Evolutionary conservation across 2,329 filamentous ascomycete genomes (phyloP), one percentile per base, ranked within the genome.

Genomic region (Myriosclerotinia curreyana): DNA sequence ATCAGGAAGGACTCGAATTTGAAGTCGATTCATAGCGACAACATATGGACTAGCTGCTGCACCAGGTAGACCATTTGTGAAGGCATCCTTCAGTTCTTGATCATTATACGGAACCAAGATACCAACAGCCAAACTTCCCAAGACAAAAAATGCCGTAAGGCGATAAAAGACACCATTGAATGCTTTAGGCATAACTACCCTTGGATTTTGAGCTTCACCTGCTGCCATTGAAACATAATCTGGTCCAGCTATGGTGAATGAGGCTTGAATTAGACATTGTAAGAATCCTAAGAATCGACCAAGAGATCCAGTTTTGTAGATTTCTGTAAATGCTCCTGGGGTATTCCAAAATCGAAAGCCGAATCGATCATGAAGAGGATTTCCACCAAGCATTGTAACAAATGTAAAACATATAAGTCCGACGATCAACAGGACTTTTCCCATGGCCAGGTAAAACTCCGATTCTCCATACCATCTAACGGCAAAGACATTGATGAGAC

Each of bases 161-260:
- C 85, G 84, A 72, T 81, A 86, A 74, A 87, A 84, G 73, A 83
- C 86, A 11, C 82, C 79, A n/a, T 81, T 79, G 0, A 82, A 82
- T 1, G 85, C 85, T 22, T 78, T 82, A 20, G 85, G 85, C 8
- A 88, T 77, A 67, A 86, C 86, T 50, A 80, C 78, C n/a, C 83
- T 79, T 1, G 82, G 85, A 14, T 76, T 80, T 67, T 82, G 76
- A 78, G 85, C 85, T 69, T 87, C 85, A 14, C 83, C 84, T 25
- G 79, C 83, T 5, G 81, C 80, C 36, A 83, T 82, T 46, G 84
- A 78, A 55, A 85, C 77, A 42, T 85, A 72, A 68, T 86, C 83
- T 40, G 73, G 71, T 8, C 61, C 61, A 14, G 80, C 79, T 61
- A 81, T 80, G 50, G 80, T 80, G 67, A 81, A 83, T 11, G 79